These are phyloP conservation scores for Hypoxylon sp. DNA, from an alignment of 2,329 filamentous ascomycete genomes.

Conservation along the genomic window DNA sequence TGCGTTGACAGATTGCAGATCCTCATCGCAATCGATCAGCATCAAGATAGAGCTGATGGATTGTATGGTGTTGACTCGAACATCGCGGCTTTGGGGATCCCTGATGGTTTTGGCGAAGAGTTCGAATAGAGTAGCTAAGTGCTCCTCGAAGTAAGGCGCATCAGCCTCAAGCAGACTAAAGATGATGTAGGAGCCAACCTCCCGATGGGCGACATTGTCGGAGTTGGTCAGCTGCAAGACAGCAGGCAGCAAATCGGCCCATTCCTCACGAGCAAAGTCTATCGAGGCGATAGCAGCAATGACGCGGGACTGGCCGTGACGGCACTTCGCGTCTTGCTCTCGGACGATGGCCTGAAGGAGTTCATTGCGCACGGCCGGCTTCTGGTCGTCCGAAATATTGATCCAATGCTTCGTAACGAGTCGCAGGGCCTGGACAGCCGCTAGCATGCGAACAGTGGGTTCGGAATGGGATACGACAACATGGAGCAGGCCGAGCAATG, in stretches of 20 bases:
- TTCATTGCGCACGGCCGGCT: conserved; percentile 80
- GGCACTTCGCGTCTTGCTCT: conserved; percentile 78
- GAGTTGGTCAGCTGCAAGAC: conserved; percentile 83
- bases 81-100: conserved; percentile 89
- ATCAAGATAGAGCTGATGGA: conserved; percentile 88
- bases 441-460: conserved; percentile 81
- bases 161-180: conserved; percentile 91
- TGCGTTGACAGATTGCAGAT: conserved; percentile 73
- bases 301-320: conserved; percentile 87
- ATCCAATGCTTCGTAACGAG: conserved; percentile 88
- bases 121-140: conserved; percentile 79
- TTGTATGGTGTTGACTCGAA: conserved; percentile 93
- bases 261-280: conserved; percentile 87
- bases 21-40: conserved; percentile 87
- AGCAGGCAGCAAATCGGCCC: conserved; percentile 80
- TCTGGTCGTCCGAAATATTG: conserved; percentile 75
- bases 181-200: conserved; percentile 92
- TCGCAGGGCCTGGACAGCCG: conserved; percentile 87
- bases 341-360: conserved; percentile 84
- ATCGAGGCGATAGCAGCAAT: conserved; percentile 86
- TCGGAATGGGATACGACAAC: conserved; percentile 82
- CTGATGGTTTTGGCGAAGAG: conserved; percentile 88
- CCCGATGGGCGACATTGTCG: conserved; percentile 78
- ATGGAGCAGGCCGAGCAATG: conserved; percentile 86
- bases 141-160: conserved; percentile 83